Evolutionary conservation across 495 filamentous ascomycete species (phyloP).

Genomic region (Poronia punctata): DNA sequence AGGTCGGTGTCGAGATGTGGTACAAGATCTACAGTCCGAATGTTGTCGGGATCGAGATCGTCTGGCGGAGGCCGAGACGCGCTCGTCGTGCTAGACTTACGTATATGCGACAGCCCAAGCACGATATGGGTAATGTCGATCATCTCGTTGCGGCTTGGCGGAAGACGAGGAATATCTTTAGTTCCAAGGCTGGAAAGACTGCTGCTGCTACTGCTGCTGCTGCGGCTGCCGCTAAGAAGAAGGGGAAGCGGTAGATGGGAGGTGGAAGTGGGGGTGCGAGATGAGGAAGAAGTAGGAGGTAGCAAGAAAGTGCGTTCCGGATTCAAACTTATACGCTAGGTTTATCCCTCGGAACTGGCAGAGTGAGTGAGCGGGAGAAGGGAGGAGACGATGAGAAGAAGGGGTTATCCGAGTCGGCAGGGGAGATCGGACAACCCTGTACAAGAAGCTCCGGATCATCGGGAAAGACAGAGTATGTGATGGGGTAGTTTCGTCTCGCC

Average conservation of each 20-base stretch:
- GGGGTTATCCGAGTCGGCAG: too few relatives aligned
- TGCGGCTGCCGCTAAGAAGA: neutral
- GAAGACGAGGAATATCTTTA: conserved; percentile 22
- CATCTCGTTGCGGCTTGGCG: conserved; percentile 38
- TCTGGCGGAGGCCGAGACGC: conserved; percentile 75
- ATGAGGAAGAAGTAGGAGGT: too few relatives aligned
- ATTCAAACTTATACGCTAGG: too few relatives aligned
- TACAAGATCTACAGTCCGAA: conserved; percentile 88
- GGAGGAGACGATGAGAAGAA: too few relatives aligned
- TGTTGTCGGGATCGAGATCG: conserved; percentile 85
- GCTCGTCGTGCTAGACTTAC: conserved; percentile 83
- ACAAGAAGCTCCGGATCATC: too few relatives aligned
- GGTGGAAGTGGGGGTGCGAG: too few relatives aligned
- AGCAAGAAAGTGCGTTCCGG: neutral
- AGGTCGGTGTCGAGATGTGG: conserved; percentile 95
- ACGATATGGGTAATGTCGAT: conserved; percentile 40
- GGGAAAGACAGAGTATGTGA: too few relatives aligned
- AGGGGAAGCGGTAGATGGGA: conserved; percentile 10
- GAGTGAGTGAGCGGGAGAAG: too few relatives aligned
- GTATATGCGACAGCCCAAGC: conserved; percentile 74
- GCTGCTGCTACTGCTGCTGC: neutral
- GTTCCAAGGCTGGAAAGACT: conserved; percentile 10
- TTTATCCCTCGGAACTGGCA: too few relatives aligned
- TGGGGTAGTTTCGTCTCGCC: too few relatives aligned
- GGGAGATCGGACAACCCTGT: too few relatives aligned